Base-by-base conservation (phyloP, 768 basidiomycete species). In the Dentipellis fragilis region DNA sequence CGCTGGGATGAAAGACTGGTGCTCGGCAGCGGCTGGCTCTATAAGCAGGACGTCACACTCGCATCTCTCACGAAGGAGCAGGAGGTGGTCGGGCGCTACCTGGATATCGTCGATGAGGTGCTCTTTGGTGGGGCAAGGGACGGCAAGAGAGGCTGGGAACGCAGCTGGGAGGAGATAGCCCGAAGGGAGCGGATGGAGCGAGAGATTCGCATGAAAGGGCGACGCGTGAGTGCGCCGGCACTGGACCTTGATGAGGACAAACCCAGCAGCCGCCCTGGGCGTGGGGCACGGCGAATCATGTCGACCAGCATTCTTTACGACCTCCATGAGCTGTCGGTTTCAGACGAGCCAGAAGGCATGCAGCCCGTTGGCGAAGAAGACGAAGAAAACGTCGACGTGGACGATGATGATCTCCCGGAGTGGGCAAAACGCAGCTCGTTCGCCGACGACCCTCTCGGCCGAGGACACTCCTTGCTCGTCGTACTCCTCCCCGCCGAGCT, bases 1-100 rank as follows among this genome's bases (percentile, higher is more conserved):
- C 72, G 75, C 16, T 93, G 90, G 90, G 90, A 92, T 63, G 86
- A 91, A 64, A 74, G 82, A 10, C 76, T 93, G 10, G 83, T 90
- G 0, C 73, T 92, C 11, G 86, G 87, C 22, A 84, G 84, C 29
- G 90, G 90, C 5, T 92, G 89, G 88, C 64, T 92, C 54, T 93
- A 93, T 65, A 75, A 70, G 55, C 85, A 84, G 63, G 84, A 88
- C 62, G 63, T 90, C 54, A 68, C 63, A 14, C 68, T 85, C 35
- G 69, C 66, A 17, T 75, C 83, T 34, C 67, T 92, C 55, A 65
- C 39, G 60, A 80, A 74, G 65, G 88, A 91, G 66, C 71, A 78
- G 59, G 68, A 67, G 1, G 75, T 79, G 4, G 78, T 93, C 3
- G 66, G 68, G 38, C 66, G 71, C 49, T 93, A 92, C 66, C 65